Evolutionary conservation across 1,139 yeast genomes (phyloP).

Genomic region (Nakaseomyces kungkrabaensis): DNA sequence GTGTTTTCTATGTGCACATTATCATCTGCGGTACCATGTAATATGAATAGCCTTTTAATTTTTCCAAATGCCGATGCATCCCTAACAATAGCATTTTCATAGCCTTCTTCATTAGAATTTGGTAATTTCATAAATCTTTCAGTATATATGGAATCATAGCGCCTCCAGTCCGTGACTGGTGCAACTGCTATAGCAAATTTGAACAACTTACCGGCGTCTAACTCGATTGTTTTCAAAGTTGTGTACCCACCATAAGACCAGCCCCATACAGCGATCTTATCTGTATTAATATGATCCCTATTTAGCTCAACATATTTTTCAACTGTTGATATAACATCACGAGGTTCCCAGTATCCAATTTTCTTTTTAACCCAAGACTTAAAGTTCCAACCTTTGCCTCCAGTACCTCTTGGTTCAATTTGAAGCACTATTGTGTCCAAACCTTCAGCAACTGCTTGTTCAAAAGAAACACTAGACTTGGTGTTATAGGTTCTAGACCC

Average conservation of each 20-base stretch:
- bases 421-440: conserved; percentile 67
- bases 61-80: conserved; percentile 40
- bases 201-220: conserved; percentile 57
- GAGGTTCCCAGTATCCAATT: conserved; percentile 81
- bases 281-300: conserved; percentile 45
- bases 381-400: conserved; percentile 74
- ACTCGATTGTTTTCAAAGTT: conserved; percentile 66
- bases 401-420: conserved; percentile 94
- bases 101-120: conserved; percentile 40
- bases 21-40: conserved; percentile 97
- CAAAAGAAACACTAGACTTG: conserved; percentile 49
- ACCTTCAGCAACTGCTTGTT: conserved; percentile 57
- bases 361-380: conserved; percentile 56
- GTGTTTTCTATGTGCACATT: conserved; percentile 92
- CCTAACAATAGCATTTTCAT: conserved; percentile 38
- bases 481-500: conserved; percentile 69
- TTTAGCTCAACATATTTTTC: conserved; percentile 47
- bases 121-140: conserved; percentile 85
- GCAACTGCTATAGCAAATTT: conserved; percentile 82
- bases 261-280: conserved; percentile 86
- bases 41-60: conserved; percentile 55
- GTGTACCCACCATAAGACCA: conserved; percentile 87
- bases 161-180: conserved; percentile 76
- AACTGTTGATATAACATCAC: conserved; percentile 64
- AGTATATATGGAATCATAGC: conserved; percentile 76